Evolutionary conservation across 495 filamentous ascomycete genomes (phyloP), one percentile per base, ranked within the genome.

Genomic region (Penicillium daleae): DNA sequence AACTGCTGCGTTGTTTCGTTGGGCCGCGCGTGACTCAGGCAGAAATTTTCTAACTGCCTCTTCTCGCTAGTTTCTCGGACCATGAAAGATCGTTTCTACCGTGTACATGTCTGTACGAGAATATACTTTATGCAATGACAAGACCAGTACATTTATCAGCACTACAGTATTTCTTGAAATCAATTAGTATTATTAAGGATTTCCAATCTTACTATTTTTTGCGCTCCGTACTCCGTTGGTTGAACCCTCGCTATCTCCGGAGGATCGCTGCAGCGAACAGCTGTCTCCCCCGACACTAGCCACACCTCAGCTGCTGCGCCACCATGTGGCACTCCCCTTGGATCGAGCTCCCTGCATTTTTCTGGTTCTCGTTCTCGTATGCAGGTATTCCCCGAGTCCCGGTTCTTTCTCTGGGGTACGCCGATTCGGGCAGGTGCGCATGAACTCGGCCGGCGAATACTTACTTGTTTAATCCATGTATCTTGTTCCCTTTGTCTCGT

Each of bases 1-100:
- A 33, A 33, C 31, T 2, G 7, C 32, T 33, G 32, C 6, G 32
- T 5, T 33, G 51, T 42, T n/a, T 52, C 31, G 59, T 56, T 50
- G 52, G 60, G 42, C 57, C 57, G 61, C 57, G 61, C 48, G 65
- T 60, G 61, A 55, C 57, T 61, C 40, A 49, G 31, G 50, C 50
- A 54, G 51, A 54, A 35, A 54, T 17, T 50, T 50, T 10, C 17
- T 3, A 8, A 3, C 8, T n/a, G n/a, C n/a, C n/a, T n/a, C n/a
- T n/a, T n/a, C n/a, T 22, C 24, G 15, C 46, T 27, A 22, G n/a
- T 21, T 21, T 21, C 40, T 22, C 21, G 15, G n/a, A n/a, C n/a
- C n/a, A n/a, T n/a, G n/a, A n/a, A n/a, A n/a, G n/a, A n/a, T n/a
- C n/a, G n/a, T n/a, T n/a, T n/a, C n/a, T n/a, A n/a, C n/a, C n/a